phyloP scores from a whole-genome alignment of 2,329 filamentous ascomycete species.

The Aureobasidium melanogenum region DNA sequence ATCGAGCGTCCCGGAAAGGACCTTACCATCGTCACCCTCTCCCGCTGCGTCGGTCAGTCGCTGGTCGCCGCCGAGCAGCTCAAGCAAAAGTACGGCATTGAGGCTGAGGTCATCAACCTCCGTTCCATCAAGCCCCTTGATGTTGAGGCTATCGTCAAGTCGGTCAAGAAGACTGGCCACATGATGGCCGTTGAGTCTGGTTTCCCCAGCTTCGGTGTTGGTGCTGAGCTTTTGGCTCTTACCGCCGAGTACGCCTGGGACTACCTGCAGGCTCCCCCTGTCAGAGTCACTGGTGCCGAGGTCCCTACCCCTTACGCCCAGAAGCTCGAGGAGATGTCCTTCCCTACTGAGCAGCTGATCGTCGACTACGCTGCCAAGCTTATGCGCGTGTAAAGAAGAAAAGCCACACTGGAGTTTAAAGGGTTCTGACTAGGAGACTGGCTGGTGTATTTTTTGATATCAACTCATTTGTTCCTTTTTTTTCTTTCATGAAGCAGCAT shows the following conservation, averaged over 20 bases:
- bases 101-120: constrained; percentile 95
- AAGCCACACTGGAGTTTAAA: constrained; percentile 7
- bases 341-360: constrained; percentile 85
- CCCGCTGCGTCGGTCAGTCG: constrained; percentile 89
- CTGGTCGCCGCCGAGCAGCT: constrained; percentile 81
- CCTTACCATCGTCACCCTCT: constrained; percentile 88
- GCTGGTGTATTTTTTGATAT: constrained; percentile 13
- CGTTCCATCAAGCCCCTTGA: constrained; percentile 96
- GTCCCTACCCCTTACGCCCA: constrained; percentile 93
- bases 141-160: constrained; percentile 89
- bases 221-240: constrained; percentile 84
- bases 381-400: constrained; percentile 41
- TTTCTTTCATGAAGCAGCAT: constrained; percentile 6
- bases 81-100: constrained; percentile 93
- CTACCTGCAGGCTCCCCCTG: constrained; percentile 88
- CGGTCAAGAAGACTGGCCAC: constrained; percentile 95
- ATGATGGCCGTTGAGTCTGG: constrained; percentile 90
- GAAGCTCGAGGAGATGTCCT: constrained; percentile 88
- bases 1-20: constrained; percentile 95
- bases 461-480: constrained; percentile 4
- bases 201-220: constrained; percentile 90
- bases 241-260: constrained; percentile 98
- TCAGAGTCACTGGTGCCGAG: constrained; percentile 91
- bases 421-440: constrained; percentile 7
- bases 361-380: constrained; percentile 84